Conservation (phyloP, 1,284 basidiomycete genomes). For the Coniferiporia weirii region DNA sequence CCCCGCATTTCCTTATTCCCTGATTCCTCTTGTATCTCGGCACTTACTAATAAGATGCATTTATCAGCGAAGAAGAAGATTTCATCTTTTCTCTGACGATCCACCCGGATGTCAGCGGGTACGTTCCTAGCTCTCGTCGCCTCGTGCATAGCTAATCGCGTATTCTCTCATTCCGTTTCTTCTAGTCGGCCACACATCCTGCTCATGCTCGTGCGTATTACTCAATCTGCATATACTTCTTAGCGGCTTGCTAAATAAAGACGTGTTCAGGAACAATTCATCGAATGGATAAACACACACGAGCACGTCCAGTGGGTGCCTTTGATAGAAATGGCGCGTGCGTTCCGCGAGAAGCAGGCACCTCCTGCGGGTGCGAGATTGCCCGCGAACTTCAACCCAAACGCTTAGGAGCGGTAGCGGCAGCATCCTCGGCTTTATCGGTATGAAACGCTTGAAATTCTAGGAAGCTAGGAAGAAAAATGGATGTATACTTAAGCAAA, state of each 20-base stretch:
- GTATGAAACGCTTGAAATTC: no score
- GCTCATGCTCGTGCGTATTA: conserved; percentile 57
- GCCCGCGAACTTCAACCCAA: conserved; percentile 30
- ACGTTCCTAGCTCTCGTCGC: conserved; percentile 22
- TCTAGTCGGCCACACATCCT: conserved; percentile 49
- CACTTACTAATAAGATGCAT: not conserved
- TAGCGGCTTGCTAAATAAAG: not conserved
- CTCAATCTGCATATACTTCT: not conserved
- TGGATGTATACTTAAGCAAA: no score
- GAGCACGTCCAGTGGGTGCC: conserved; percentile 70
- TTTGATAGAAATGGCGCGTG: conserved; percentile 60
- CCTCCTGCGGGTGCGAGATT: conserved; percentile 35
- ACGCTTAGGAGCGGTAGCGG: not conserved
- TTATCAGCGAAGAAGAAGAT: conserved; percentile 55
- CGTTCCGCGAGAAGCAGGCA: conserved; percentile 35
- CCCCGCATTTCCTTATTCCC: conserved; percentile 5
- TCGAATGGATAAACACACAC: conserved; percentile 74
- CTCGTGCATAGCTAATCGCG: not conserved
- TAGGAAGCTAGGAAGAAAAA: no score
- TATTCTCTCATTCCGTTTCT: conserved; percentile 20
- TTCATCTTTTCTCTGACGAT: conserved; percentile 77
- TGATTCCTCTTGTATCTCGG: not conserved
- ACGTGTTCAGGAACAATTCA: conserved; percentile 58
- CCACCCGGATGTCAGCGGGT: conserved; percentile 76
- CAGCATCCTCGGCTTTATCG: no score